Conservation (phyloP, 495 filamentous ascomycete genomes). For the Pseudomonodictys pantanalensis region DNA sequence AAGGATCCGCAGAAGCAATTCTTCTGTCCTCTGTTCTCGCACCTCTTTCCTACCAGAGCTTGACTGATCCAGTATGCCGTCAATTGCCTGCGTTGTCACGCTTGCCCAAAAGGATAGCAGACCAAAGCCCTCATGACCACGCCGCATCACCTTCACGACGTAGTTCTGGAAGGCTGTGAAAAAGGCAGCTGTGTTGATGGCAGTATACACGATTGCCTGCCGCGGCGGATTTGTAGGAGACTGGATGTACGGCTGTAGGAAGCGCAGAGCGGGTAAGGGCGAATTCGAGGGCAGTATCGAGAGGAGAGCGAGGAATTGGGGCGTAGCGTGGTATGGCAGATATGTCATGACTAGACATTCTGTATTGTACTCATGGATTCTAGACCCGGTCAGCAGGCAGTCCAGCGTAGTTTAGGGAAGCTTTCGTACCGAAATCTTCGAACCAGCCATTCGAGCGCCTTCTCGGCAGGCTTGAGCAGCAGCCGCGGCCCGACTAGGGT, state of each 20-base stretch:
- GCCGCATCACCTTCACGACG: conserved; percentile 63
- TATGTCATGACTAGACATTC: conserved; percentile 76
- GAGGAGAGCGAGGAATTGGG: conserved; percentile 74
- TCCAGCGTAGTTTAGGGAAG: background rate
- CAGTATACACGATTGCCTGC: conserved; percentile 74
- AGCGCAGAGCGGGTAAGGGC: conserved; percentile 71
- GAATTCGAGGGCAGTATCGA: conserved; percentile 74
- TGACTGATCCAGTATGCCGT: conserved; percentile 71
- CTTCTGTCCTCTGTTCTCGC: conserved; percentile 56
- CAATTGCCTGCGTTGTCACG: conserved; percentile 74
- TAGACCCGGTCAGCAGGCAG: conserved; percentile 38
- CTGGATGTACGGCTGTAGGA: conserved; percentile 78
- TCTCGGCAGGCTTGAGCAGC: conserved; percentile 78
- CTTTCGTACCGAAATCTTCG: conserved; percentile 77
- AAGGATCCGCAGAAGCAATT: conserved; percentile 68
- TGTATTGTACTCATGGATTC: conserved; percentile 88
- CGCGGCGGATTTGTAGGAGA: conserved; percentile 71
- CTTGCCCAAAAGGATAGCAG: conserved; percentile 86
- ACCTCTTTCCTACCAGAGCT: conserved; percentile 68
- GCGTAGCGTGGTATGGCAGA: conserved; percentile 83
- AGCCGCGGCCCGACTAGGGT: conserved; percentile 71
- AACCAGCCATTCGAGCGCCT: conserved; percentile 91
- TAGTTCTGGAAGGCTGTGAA: conserved; percentile 70
- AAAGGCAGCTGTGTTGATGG: conserved; percentile 67
- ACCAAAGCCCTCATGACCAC: conserved; percentile 67